Percentiles rank a stretch among this genome's conserved stretches.
These are phyloP conservation scores for Chaetomium tenue DNA, from an alignment of 495 filamentous ascomycete species.

Conservation along the genomic window DNA sequence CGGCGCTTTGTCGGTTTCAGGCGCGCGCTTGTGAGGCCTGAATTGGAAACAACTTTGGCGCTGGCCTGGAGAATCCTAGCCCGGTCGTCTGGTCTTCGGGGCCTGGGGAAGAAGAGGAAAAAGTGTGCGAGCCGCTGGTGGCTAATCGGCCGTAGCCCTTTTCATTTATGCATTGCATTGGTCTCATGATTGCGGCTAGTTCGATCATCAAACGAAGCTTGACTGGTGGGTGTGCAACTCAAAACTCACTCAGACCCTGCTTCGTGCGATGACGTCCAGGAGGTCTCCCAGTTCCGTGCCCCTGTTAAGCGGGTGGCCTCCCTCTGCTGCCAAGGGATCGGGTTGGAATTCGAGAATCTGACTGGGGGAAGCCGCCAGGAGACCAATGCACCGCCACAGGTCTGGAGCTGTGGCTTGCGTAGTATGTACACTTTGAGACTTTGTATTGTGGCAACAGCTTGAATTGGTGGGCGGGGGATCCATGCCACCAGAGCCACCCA, in stretches of 20 bases:
- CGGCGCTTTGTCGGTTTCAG: conserved; percentile 30
- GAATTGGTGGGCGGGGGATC: background rate
- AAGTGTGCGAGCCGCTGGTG: conserved; percentile 1
- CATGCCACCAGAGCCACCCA: conserved; percentile 2
- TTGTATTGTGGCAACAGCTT: conserved; percentile 23
- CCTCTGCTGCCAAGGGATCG: background rate
- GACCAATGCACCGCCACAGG: conserved; percentile 20
- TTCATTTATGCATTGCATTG: conserved; percentile 20
- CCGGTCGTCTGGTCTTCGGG: background rate
- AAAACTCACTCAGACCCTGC: background rate
- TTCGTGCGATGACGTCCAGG: conserved; percentile 22
- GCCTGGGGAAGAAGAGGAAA: conserved; percentile 5
- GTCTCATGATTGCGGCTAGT: conserved; percentile 22
- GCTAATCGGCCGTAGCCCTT: conserved; percentile 1
- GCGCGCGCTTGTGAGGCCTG: conserved; percentile 25
- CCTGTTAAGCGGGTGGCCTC: conserved; percentile 17
- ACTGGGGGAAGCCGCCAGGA: background rate
- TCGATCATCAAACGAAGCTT: conserved; percentile 11
- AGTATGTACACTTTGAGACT: too few relatives aligned
- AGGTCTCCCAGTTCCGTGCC: conserved; percentile 8
- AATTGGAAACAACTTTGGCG: conserved; percentile 25
- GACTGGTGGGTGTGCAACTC: background rate
- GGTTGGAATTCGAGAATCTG: background rate
- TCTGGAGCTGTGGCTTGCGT: background rate
- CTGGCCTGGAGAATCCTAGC: conserved; percentile 11